Conservation (phyloP, 2,329 filamentous ascomycete genomes). For the Pestalotiopsis sp. region DNA sequence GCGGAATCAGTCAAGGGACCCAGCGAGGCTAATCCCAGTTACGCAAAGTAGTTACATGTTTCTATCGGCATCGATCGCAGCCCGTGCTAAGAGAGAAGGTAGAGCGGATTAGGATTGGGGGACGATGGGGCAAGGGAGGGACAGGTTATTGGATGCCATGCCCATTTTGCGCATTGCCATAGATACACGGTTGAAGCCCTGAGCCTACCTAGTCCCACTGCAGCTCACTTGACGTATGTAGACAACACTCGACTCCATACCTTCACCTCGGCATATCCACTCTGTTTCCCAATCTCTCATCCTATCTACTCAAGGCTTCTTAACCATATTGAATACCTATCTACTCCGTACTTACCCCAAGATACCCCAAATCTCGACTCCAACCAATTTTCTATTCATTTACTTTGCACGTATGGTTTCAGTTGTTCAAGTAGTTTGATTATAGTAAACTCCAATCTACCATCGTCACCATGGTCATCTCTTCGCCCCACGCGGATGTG, state of each 20-base stretch:
- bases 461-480: constrained; percentile 66
- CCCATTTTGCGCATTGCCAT: background rate
- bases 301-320: background rate
- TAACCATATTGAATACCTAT: background rate
- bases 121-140: background rate
- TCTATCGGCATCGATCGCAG: background rate
- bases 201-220: background rate
- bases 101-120: background rate
- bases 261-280: background rate
- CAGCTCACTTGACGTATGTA: background rate
- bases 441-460: constrained; percentile 13
- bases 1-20: background rate
- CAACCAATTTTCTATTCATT: background rate
- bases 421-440: background rate
- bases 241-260: background rate
- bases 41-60: background rate
- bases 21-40: background rate
- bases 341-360: background rate
- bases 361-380: background rate
- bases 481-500: constrained; percentile 66
- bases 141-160: background rate
- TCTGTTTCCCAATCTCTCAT: background rate
- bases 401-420: background rate
- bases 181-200: background rate
- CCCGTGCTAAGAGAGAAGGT: background rate